These are phyloP conservation scores for Botrytis paeoniae DNA, from an alignment of 2,329 filamentous ascomycete species.

Conservation along the genomic window DNA sequence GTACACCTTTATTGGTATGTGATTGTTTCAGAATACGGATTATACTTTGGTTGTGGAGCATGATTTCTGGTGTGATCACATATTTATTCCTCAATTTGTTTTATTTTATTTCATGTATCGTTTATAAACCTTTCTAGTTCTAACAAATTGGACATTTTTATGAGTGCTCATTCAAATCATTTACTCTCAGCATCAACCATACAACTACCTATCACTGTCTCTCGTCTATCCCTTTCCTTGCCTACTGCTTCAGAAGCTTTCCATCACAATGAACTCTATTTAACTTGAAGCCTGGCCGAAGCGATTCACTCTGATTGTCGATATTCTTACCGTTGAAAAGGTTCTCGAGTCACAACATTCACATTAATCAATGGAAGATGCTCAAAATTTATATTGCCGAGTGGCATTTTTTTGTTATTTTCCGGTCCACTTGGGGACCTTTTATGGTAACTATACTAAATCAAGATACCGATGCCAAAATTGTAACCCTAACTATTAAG, in stretches of 20 bases:
- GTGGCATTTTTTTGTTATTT: constrained; percentile 32
- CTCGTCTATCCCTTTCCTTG: not conserved
- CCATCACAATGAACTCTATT: not conserved
- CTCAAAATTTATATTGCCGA: constrained; percentile 13
- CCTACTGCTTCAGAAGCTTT: not conserved
- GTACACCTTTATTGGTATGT: not conserved
- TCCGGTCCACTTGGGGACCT: constrained; percentile 14
- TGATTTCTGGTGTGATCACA: not conserved
- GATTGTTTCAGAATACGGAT: not conserved
- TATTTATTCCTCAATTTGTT: not conserved
- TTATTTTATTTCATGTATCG: no score
- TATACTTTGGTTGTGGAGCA: not conserved
- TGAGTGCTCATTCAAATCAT: not conserved
- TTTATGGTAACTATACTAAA: constrained; percentile 22
- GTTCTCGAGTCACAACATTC: not conserved
- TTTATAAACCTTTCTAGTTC: not conserved
- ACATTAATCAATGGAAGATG: not conserved
- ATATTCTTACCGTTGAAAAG: not conserved
- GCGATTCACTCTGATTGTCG: not conserved
- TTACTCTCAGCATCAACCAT: not conserved
- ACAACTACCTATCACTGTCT: not conserved
- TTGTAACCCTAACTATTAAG: constrained; percentile 9
- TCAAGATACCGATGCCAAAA: constrained; percentile 19
- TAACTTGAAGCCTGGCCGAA: not conserved
- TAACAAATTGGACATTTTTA: no score